phyloP scores from a whole-genome alignment of 257 asterid genomes.

The Petunia axillaris region DNA sequence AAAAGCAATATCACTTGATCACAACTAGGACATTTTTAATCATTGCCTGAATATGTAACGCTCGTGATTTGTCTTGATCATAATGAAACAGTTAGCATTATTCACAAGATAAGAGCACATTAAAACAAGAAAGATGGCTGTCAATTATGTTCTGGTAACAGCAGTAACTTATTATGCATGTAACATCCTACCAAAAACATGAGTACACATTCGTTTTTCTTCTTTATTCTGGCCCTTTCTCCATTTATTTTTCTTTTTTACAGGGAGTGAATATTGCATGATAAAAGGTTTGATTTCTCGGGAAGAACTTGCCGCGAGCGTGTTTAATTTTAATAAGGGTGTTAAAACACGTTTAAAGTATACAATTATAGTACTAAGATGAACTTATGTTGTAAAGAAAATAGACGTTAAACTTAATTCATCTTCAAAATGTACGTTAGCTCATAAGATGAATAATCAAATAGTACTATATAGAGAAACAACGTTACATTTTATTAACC shows the following conservation, averaged over 20 bases:
- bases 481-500: no score
- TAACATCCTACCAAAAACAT: background rate
- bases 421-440: background rate
- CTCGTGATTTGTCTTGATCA: background rate
- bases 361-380: background rate
- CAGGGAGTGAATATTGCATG: background rate
- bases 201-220: background rate
- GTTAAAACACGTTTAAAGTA: background rate
- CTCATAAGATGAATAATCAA: background rate
- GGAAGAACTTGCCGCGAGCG: background rate
- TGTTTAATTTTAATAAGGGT: background rate
- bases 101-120: conserved; percentile 3
- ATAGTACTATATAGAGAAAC: no score
- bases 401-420: background rate
- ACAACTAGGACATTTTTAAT: background rate
- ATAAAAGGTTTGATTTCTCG: background rate
- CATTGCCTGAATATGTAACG: conserved; percentile 4
- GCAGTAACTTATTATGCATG: background rate
- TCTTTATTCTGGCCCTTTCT: background rate
- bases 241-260: background rate
- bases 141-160: background rate
- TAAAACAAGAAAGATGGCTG: background rate
- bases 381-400: background rate
- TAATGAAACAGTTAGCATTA: background rate
- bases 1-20: background rate